phyloP scores from a whole-genome alignment of 2,329 filamentous ascomycete genomes.

The Aspergillus brasiliensis region DNA sequence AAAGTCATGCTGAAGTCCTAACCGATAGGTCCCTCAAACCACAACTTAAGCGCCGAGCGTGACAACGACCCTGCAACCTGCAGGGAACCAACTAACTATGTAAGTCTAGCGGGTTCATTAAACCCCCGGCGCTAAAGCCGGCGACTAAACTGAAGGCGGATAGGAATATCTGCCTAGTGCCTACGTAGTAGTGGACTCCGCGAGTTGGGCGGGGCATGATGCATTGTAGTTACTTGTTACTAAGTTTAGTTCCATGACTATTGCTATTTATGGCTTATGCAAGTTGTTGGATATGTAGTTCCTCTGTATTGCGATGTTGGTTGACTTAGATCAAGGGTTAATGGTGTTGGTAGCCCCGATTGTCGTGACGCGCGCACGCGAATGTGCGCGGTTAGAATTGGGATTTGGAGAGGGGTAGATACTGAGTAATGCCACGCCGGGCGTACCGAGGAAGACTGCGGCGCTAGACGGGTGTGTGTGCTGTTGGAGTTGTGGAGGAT shows the following conservation, averaged over 20 bases:
- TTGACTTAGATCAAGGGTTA: too few species aligned
- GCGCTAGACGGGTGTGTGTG: background rate
- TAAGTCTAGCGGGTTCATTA: background rate
- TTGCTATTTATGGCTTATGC: background rate
- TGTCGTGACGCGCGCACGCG: background rate
- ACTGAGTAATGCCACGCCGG: background rate
- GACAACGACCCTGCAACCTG: background rate
- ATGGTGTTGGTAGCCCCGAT: too few species aligned
- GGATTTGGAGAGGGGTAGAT: background rate
- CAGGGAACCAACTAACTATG: too few species aligned
- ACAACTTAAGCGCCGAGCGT: background rate
- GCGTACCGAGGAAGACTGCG: background rate
- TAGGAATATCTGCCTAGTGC: background rate
- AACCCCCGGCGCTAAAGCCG: background rate
- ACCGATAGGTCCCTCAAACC: background rate
- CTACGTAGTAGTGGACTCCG: background rate
- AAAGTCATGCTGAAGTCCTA: background rate
- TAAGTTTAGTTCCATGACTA: too few species aligned
- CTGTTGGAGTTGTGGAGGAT: background rate
- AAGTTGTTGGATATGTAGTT: too few species aligned
- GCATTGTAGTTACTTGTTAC: background rate
- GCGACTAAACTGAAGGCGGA: conserved; percentile 3
- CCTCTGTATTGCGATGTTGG: background rate
- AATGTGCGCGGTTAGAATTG: background rate
- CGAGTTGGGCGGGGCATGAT: background rate